Base-by-base conservation (phyloP, 2,329 filamentous ascomycete species). In the Emergomyces africanus region DNA sequence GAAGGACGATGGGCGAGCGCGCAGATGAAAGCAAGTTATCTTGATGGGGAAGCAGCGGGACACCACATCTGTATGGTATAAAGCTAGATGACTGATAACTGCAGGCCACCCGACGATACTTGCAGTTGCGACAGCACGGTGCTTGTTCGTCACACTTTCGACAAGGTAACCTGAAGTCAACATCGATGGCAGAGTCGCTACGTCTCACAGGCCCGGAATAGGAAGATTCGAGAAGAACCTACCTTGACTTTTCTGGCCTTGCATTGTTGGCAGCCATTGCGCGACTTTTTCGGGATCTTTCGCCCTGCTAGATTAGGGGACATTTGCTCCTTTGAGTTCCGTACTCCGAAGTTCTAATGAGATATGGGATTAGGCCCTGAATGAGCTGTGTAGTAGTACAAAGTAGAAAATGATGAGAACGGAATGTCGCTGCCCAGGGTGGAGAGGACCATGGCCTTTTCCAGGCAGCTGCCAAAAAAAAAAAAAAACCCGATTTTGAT, bases 161-260 rank as follows among this genome's bases (percentile, higher is more conserved):
- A 35, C 35, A n/a, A 28, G 42, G 15, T 50, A 25, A n/a, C n/a
- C n/a, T n/a, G n/a, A n/a, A 20, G 25, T 33, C 23, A 35, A 35
- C 44, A 48, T 28, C 44, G 23, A 20, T 28, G 23, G 20, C 3
- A 28, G 44, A 25, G 23, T 28, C 1, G 42, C 9, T 56, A 44
- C 28, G 25, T 35, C 18, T 25, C 37, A 3, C 15, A 9, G 25
- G 41, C 20, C 8, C 8, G 14, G 8, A 8, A 39, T 30, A 18
- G 12, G 20, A 33, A 15, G 23, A 15, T 39, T 14, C 33, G 18
- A 55, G 25, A 20, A 23, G 18, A n/a, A 33, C 58, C 33, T 58
- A 62, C 62, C 57, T 64, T 64, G 25, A 62, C 61, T 46, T 64
- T 64, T 33, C 61, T 49, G 56, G 51, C 60, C 53, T 64, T 62